Evolutionary conservation across 139 green algal species (phyloP), one percentile per base, ranked within the genome.

Genomic region (Coelastrella sp.): DNA sequence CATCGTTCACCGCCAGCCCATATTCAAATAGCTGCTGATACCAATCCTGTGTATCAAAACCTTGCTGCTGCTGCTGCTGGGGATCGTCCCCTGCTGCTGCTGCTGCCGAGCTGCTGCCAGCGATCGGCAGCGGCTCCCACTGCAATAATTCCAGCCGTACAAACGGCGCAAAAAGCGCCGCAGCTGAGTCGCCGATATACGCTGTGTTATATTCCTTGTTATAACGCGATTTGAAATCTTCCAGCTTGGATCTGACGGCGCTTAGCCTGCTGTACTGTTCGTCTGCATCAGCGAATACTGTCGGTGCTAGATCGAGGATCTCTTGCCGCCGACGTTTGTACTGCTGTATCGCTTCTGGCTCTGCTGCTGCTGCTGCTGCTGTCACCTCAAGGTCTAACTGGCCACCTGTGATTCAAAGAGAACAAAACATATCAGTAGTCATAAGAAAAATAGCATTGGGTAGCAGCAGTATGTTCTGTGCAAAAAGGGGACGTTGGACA

Each of bases 111-210:
- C 85, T 83, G 85, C 85, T 83, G 73, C 85, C 59, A 79, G 20
- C 7, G 20, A 73, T 17, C 20, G 71, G 95, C 66, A 99, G 89
- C 22, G 97, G 98, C n/a, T 97, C 96, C 98, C 98, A 99, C 1
- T 78, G 81, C 77, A 99, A 93, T 71, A 99, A 95, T 93, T 99
- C 95, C 85, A 98, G 91, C 19, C 97, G 93, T 32, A 99, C 98
- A 92, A 97, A 99, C 54, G 98, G 98, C 61, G 98, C 97, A 91
- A 99, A 97, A 11, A 99, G 94, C 6, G 96, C 95, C 23, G 98
- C 96, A 32, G 94, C 96, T 54, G 90, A 96, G 4, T 97, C 88
- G 6, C 94, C 90, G 66, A 98, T 94, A 90, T 99, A 99, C 7
- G 97, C 95, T 61, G 96, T 93, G 71, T 58, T 64, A 82, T 96